phyloP scores from a whole-genome alignment of 2,329 filamentous ascomycete species.

The Alternaria arbusti region DNA sequence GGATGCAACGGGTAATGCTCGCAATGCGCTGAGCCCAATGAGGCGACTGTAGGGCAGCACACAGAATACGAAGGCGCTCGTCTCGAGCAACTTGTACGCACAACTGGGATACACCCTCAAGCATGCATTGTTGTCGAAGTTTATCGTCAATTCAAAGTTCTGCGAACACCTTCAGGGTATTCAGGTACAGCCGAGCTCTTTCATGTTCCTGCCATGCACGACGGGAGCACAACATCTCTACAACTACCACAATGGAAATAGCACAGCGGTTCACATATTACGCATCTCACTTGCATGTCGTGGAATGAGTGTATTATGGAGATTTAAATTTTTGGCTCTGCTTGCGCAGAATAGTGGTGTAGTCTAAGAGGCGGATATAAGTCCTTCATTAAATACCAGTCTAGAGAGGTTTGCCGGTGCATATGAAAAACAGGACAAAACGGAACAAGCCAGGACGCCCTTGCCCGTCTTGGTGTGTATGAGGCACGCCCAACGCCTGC shows the following conservation, averaged over 20 bases:
- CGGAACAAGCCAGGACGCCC: slow-evolving; percentile 36
- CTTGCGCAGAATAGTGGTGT: slow-evolving; percentile 37
- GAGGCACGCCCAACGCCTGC: slow-evolving; percentile 43
- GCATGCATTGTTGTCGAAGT: neutral
- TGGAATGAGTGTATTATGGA: neutral
- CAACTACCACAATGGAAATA: neutral
- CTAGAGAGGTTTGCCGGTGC: slow-evolving; percentile 42
- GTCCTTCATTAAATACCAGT: slow-evolving; percentile 52
- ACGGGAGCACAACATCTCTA: neutral
- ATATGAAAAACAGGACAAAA: slow-evolving; percentile 32
- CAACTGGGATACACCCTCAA: neutral
- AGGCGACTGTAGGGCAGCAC: neutral
- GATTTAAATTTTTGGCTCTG: slow-evolving; percentile 39
- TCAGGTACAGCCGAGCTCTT: neutral
- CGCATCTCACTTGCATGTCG: neutral
- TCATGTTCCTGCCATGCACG: neutral
- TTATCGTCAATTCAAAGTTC: neutral
- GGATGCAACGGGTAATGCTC: slow-evolving; percentile 5
- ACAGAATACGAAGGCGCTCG: neutral
- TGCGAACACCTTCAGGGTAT: neutral
- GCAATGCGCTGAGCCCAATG: neutral
- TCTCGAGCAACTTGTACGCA: neutral
- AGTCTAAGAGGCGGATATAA: slow-evolving; percentile 47
- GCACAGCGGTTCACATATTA: neutral
- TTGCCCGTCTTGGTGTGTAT: slow-evolving; percentile 36